phyloP scores from a whole-genome alignment of 2,329 filamentous ascomycete species.

The Xylaria sp. region DNA sequence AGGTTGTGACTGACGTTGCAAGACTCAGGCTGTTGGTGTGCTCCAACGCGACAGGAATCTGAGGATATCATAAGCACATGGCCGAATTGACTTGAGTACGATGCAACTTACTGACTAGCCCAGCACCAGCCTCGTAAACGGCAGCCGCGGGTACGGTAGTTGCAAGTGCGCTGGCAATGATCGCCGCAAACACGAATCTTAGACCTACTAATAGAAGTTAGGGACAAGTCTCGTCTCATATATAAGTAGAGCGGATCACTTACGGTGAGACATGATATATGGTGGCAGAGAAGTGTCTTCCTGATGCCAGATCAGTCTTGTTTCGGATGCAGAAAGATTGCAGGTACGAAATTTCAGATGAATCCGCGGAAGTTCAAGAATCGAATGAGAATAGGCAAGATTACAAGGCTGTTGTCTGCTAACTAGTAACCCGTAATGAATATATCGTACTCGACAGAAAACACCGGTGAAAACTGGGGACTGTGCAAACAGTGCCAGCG shows the following conservation, averaged over 20 bases:
- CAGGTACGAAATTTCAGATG: neutral
- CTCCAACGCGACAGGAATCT: neutral
- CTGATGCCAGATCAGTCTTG: neutral
- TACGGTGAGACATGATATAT: neutral
- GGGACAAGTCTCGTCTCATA: neutral
- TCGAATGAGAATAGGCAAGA: neutral
- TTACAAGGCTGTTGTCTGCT: neutral
- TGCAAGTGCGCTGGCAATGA: constrained; percentile 1
- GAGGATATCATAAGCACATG: neutral
- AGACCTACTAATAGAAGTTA: constrained; percentile 1
- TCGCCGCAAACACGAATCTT: neutral
- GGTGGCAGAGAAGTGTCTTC: neutral
- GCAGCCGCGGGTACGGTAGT: neutral
- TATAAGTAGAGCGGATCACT: neutral
- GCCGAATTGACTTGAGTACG: neutral
- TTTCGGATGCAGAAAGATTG: neutral
- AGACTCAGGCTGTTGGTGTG: too few relatives aligned
- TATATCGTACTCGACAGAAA: neutral
- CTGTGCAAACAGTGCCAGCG: neutral
- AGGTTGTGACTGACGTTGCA: neutral
- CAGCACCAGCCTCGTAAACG: neutral
- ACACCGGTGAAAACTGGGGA: neutral
- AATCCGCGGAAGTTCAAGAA: neutral
- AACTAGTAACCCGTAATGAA: neutral
- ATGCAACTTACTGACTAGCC: neutral